Percentiles rank a stretch among this genome's conserved stretches.
Conservation (phyloP, 1,284 basidiomycete species). For the Bondarzewia mesenterica region DNA sequence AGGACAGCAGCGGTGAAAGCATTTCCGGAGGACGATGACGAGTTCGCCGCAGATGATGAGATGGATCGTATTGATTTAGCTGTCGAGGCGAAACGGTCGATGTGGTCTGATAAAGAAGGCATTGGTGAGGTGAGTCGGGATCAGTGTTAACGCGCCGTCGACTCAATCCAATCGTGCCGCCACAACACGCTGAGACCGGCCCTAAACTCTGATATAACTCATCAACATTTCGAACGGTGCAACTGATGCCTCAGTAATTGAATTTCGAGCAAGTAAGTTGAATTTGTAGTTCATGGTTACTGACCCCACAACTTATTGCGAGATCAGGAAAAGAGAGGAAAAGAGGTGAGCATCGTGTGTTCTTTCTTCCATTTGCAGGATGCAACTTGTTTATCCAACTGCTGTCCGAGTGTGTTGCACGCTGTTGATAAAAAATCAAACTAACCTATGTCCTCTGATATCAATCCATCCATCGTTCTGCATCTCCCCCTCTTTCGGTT, state of each 20-base stretch:
- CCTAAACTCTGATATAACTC: no score
- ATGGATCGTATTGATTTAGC: constrained; percentile 27
- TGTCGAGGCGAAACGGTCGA: constrained; percentile 32
- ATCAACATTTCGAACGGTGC: no score
- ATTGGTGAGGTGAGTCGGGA: constrained; percentile 18
- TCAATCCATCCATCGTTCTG: background rate
- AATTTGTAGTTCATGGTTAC: no score
- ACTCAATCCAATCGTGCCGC: background rate
- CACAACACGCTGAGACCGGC: constrained; percentile 8
- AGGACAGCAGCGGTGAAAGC: constrained; percentile 55
- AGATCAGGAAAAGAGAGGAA: no score
- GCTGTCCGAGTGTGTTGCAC: constrained; percentile 7
- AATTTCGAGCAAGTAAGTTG: no score
- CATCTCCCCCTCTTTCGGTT: no score
- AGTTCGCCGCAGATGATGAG: constrained; percentile 17
- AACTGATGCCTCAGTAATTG: no score
- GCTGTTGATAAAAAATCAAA: constrained; percentile 1
- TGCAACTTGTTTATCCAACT: constrained; percentile 5
- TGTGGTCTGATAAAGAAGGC: constrained; percentile 33
- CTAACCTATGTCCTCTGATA: constrained; percentile 7
- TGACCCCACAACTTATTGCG: no score
- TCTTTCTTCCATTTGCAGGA: background rate
- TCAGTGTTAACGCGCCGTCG: background rate
- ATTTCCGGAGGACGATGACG: constrained; percentile 18
- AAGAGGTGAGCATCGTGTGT: background rate